These are phyloP conservation scores for Vicia faba DNA, from an alignment of 306 rosid species.

Conservation along the genomic window DNA sequence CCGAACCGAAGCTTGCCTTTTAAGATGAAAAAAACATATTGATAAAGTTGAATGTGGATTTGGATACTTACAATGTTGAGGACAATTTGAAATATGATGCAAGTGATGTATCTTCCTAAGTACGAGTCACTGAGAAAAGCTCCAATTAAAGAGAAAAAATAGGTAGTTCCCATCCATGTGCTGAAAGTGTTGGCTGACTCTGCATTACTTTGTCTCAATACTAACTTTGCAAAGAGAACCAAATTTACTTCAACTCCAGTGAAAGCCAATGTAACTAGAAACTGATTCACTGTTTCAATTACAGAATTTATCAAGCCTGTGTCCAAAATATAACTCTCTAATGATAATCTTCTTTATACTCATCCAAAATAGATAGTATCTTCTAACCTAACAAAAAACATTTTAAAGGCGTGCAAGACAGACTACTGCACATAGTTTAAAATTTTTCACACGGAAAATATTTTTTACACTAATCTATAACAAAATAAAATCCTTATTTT, in stretches of 20 bases:
- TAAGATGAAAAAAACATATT: background rate
- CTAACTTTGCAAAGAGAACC: conserved; percentile 65
- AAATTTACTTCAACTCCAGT: conserved; percentile 67
- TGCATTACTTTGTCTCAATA: conserved; percentile 60
- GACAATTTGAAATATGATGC: conserved; percentile 52
- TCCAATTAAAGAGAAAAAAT: conserved; percentile 60
- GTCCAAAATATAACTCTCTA: background rate
- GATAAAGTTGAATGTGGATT: conserved; percentile 2
- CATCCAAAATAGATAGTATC: background rate
- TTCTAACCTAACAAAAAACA: background rate
- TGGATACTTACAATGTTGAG: conserved; percentile 50
- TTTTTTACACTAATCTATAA: too few relatives aligned
- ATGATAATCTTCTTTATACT: background rate
- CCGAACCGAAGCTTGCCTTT: too few relatives aligned
- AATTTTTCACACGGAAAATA: too few relatives aligned
- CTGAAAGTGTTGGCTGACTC: conserved; percentile 66
- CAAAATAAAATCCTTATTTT: too few relatives aligned
- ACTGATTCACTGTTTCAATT: conserved; percentile 55
- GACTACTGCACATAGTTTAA: too few relatives aligned
- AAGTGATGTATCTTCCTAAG: conserved; percentile 64
- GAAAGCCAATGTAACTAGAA: conserved; percentile 57
- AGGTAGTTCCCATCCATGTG: conserved; percentile 69
- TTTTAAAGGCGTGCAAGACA: too few relatives aligned
- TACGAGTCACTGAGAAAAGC: conserved; percentile 71
- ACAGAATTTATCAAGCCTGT: background rate